phyloP scores from a whole-genome alignment of 176 grass and related monocot genomes.

The Otatea glauca region DNA sequence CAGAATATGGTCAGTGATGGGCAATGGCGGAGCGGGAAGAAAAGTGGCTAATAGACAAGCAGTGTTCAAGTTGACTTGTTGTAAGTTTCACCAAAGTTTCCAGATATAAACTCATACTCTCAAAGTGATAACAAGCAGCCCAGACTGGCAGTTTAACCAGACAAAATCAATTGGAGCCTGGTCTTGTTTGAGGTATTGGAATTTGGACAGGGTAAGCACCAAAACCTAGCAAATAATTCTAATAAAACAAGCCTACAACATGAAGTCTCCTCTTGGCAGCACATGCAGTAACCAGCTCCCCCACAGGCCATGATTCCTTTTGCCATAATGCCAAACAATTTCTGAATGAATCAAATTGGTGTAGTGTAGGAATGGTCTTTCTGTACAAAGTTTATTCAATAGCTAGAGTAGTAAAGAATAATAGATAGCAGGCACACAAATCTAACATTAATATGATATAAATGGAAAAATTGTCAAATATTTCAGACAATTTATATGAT shows the following conservation, averaged over 20 bases:
- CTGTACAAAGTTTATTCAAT: neutral
- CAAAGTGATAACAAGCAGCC: neutral
- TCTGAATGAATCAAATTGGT: neutral
- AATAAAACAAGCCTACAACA: slow-evolving; percentile 22
- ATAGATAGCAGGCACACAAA: neutral
- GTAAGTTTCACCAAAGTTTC: neutral
- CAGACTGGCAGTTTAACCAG: neutral
- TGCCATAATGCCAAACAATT: neutral
- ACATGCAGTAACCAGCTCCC: neutral
- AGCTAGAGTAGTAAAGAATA: neutral
- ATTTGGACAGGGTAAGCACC: neutral
- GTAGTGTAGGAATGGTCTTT: neutral
- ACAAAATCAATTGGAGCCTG: neutral
- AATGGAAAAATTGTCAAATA: neutral
- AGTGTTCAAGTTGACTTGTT: neutral
- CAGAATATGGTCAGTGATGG: neutral
- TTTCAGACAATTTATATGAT: neutral
- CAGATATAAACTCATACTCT: slow-evolving; percentile 14
- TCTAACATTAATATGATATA: neutral
- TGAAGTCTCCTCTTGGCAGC: neutral
- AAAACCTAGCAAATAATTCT: slow-evolving; percentile 19
- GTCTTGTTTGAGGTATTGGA: neutral
- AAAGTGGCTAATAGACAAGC: slow-evolving; percentile 1
- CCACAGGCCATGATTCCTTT: neutral
- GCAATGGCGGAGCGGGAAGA: slow-evolving; percentile 14